Evolutionary conservation across 2,329 filamentous ascomycete genomes (phyloP), one percentile per base, ranked within the genome.

Genomic region (Zymoseptoria pseudotritici): DNA sequence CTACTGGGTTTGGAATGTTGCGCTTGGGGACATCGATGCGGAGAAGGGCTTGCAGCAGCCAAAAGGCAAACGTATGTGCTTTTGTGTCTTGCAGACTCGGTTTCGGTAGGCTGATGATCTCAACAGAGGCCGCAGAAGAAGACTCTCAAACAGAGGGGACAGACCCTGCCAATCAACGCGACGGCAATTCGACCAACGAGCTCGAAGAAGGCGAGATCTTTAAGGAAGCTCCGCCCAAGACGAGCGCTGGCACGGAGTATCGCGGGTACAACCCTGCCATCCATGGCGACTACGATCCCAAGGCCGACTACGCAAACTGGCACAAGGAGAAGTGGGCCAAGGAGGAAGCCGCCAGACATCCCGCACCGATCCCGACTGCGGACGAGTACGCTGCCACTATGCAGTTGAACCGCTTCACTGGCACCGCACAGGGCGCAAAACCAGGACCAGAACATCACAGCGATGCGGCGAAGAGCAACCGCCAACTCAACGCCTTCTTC

Each of bases 221-320:
- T n/a, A 46, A 46, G 36, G 36, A 46, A 46, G 36, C 36, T 46
- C 13, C 36, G 36, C 17, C 36, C 36, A 46, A 46, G 36, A 46
- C 36, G 36, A 46, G 36, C 13, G 36, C 36, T n/a, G 36, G 13
- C 36, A 46, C 36, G 36, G 36, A 46, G 17, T 46, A 53, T 22
- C 57, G 57, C 60, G 91, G 93, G 62, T 99, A 99, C 78, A 96
- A 97, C 72, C 94, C 94, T 1, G 89, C 91, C 22, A 93, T 99
- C 53, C 94, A 99, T 73, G 94, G 94, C 67, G 89, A 92, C 77
- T 99, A 97, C 78, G 94, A 99, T 70, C 91, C 92, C 3, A 94
- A 87, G 61, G 93, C 94, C n/a, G 89, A 91, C 78, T 99, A 99
- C 73, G 93, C 94, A 10, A 80, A 70, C 52, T 73, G 61, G 42